These are phyloP conservation scores for Peronospora destructor DNA, from an alignment of 352 stramenopile genomes.

Conservation along the genomic window DNA sequence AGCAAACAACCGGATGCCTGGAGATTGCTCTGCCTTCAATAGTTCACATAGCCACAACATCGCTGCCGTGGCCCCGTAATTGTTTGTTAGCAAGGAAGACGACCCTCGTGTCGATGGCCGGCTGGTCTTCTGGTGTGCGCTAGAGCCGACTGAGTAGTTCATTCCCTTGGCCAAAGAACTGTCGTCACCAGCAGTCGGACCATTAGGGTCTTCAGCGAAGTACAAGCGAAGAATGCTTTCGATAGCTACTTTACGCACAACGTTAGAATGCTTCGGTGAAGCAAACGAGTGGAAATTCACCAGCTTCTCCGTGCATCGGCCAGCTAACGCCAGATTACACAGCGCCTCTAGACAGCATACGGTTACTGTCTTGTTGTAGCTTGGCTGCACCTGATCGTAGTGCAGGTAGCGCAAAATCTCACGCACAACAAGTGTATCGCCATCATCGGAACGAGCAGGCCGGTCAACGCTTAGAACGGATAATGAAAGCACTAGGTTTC, in stretches of 20 bases:
- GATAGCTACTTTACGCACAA: constrained; percentile 78
- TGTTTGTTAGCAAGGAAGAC: constrained; percentile 34
- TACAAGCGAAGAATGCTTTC: constrained; percentile 80
- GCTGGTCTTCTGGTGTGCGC: constrained; percentile 12
- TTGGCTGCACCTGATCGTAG: constrained; percentile 81
- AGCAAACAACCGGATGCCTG: constrained; percentile 63
- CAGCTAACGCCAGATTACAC: constrained; percentile 68
- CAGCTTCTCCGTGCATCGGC: constrained; percentile 56
- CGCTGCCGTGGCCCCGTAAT: constrained; percentile 59
- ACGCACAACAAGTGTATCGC: constrained; percentile 45
- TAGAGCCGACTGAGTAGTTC: constrained; percentile 9
- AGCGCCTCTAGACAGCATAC: constrained; percentile 76
- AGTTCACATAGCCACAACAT: constrained; percentile 64
- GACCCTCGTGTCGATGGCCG: constrained; percentile 9
- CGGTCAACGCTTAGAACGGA: constrained; percentile 64
- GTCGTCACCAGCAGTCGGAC: constrained; percentile 13
- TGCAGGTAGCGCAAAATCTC: constrained; percentile 77
- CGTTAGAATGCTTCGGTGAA: constrained; percentile 60
- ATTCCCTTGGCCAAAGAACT: constrained; percentile 15
- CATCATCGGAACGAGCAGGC: constrained; percentile 34
- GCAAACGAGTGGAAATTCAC: constrained; percentile 70
- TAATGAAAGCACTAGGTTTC: constrained; percentile 64
- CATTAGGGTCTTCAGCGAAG: constrained; percentile 71
- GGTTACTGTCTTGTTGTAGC: constrained; percentile 74
- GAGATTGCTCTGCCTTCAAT: constrained; percentile 56